Percentiles rank a stretch among this genome's conserved stretches.
phyloP scores from a whole-genome alignment of 371 early-diverging fungal genomes.

The Apophysomyces ossiformis region DNA sequence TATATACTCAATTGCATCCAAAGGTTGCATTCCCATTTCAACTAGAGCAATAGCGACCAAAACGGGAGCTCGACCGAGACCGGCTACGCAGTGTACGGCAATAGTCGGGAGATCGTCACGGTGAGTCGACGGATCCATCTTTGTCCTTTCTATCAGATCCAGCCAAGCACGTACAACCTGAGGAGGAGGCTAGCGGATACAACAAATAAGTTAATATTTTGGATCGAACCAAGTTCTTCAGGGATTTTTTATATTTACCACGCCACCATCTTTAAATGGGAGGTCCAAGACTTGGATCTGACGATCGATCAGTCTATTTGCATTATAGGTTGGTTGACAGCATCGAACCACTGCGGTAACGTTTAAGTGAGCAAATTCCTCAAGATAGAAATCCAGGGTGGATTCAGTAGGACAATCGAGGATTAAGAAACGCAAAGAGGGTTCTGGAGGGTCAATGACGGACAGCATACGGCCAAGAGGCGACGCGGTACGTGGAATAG shows the following conservation, averaged over 20 bases:
- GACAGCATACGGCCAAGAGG: slow-evolving; percentile 28
- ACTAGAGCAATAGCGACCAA: slow-evolving; percentile 81
- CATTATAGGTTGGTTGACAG: slow-evolving; percentile 88
- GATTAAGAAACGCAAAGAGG: slow-evolving; percentile 77
- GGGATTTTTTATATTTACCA: slow-evolving; percentile 34
- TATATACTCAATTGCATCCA: slow-evolving; percentile 81
- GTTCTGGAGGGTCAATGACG: slow-evolving; percentile 25
- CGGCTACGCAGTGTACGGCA: slow-evolving; percentile 89
- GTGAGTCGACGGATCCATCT: slow-evolving; percentile 39
- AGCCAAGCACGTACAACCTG: slow-evolving; percentile 76
- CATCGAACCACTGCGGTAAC: slow-evolving; percentile 84
- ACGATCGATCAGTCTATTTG: slow-evolving; percentile 66
- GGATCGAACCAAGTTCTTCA: not conserved
- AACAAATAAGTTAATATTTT: not conserved
- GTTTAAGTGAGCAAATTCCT: slow-evolving; percentile 71
- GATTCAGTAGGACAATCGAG: slow-evolving; percentile 90
- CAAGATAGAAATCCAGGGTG: slow-evolving; percentile 76
- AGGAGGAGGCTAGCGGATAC: slow-evolving; percentile 61
- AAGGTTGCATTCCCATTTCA: slow-evolving; percentile 78
- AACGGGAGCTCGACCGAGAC: slow-evolving; percentile 79
- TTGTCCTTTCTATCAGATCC: slow-evolving; percentile 57
- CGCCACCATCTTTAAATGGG: slow-evolving; percentile 66
- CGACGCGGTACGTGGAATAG: slow-evolving; percentile 8
- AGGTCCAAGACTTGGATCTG: slow-evolving; percentile 43
- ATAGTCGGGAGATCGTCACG: slow-evolving; percentile 58